Base-by-base conservation (phyloP, 106 monocot species). In the Posidonia australis region DNA sequence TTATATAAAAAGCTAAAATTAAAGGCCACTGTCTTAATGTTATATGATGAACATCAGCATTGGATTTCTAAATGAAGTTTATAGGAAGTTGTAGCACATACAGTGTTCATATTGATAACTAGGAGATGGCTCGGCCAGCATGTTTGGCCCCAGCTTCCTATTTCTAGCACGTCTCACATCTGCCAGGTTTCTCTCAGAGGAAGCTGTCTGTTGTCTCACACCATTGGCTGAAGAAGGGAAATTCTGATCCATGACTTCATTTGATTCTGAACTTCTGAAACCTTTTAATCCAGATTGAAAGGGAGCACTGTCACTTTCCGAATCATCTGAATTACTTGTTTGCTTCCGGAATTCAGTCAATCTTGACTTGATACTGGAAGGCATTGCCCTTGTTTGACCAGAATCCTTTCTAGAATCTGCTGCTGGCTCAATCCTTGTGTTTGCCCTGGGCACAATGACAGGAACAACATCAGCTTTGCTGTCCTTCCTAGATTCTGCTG, bases 361-460 rank as follows among this genome's bases (percentile, higher is more conserved):
- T 65, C 62, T 86, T 41, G 79, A 62, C 46, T 82, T 79, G 26
- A 67, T 14, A 45, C 47, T 80, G 45, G 59, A 79, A 63, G 76
- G 44, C 49, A 64, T 27, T 46, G 70, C 45, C 69, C 75, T 82
- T 66, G 65, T 81, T 69, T 49, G 63, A 67, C 46, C 44, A 67
- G 58, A 17, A 45, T 85, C 85, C 12, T 71, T 89, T 67, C 59
- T 76, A 51, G 80, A 80, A 64, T 88, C 88, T 59, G 76, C 23
- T 20, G 53, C 20, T 62, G 44, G 52, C 60, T 86, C 87, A n/a
- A 51, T 13, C 76, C 78, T 76, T 55, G 79, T 59, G 79, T 62
- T 84, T 67, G 62, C 77, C 80, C 85, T 89, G 10, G 89, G 85
- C 6, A 89, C 77, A 72, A 85, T 80, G 27, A 85, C 79, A 54